Base-by-base conservation (phyloP, 306 rosid genomes). In the Cicer chorassanicum region DNA sequence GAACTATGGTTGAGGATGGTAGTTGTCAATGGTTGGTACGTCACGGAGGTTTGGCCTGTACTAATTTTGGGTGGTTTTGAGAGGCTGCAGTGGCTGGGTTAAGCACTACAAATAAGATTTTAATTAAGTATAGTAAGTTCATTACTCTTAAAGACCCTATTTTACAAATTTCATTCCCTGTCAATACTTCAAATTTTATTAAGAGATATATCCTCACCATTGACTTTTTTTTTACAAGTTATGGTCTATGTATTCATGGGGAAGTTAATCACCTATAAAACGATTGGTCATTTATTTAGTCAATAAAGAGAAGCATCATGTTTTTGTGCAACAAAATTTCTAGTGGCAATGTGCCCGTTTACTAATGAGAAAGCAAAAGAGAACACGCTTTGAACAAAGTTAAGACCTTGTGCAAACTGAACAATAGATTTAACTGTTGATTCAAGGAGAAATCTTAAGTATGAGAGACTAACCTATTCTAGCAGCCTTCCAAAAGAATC, bases 401-500 rank as follows among this genome's bases (percentile, higher is more conserved):
- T 38, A 11, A 40, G 41, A 59, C 74, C 41, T 42, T 42, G 49
- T 16, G 11, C 44, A 36, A 36, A 68, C 60, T 4, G 8, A 40
- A 53, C 11, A 46, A 40, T 16, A 19, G 42, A 48, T 7, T 13
- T 51, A 63, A 14, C 9, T 60, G 43, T 5, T 19, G 16, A 51
- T 61, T 61, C 48, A 18, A 43, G 14, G 39, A 43, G 67, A 56
- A 36, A 14, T 8, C 9, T 56, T 5, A 69, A 65, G 29, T 46
- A 64, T 18, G 13, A 57, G 43, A 69, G 77, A 78, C 83, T 9
- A 72, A 85, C 91, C 91, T 74, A 87, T 83, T 85, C 91, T 81
- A 38, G 89, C 93, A 59, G 93, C 88, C 86, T 89, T 89, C 93
- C 91, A 89, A 72, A 85, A 89, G 78, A 87, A 87, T 64, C 91